phyloP scores from a whole-genome alignment of 2,329 filamentous ascomycete genomes.

The Fusarium verrucosum region DNA sequence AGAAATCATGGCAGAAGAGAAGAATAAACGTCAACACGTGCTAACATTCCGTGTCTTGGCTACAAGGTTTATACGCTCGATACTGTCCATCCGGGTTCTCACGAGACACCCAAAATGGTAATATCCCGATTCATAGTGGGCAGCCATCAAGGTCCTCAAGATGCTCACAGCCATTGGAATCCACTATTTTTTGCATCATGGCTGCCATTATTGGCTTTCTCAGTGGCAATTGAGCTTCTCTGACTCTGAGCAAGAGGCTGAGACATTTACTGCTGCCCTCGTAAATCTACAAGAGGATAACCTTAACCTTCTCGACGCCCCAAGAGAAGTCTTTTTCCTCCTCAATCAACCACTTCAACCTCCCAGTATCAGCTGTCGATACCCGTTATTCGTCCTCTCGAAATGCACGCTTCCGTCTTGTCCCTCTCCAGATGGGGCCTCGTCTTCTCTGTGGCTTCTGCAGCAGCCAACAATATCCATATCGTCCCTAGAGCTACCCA shows the following conservation, averaged over 20 bases:
- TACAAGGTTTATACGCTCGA: constrained; percentile 23
- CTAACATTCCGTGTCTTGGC: constrained; percentile 24
- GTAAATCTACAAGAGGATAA: background rate
- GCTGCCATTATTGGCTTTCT: constrained; percentile 9
- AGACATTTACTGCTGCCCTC: constrained; percentile 29
- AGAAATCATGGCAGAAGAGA: background rate
- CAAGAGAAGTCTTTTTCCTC: background rate
- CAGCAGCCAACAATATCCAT: constrained; percentile 22
- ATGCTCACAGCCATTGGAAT: constrained; percentile 27
- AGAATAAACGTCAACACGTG: constrained; percentile 1
- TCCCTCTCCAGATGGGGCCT: constrained; percentile 33
- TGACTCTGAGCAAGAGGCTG: constrained; percentile 22
- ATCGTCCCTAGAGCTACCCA: constrained; percentile 48
- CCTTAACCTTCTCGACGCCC: background rate
- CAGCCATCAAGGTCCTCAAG: constrained; percentile 38
- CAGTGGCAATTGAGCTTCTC: background rate
- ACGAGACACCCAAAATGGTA: constrained; percentile 25
- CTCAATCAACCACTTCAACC: constrained; percentile 11
- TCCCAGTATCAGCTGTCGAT: too few species aligned
- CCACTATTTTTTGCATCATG: constrained; percentile 24
- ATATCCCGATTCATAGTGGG: constrained; percentile 22
- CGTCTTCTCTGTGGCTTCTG: constrained; percentile 21
- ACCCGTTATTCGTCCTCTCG: background rate
- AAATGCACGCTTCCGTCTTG: constrained; percentile 31
- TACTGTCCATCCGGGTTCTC: constrained; percentile 39